Evolutionary conservation across 2,329 filamentous ascomycete genomes (phyloP).

Genomic region (Claviceps spartinae): DNA sequence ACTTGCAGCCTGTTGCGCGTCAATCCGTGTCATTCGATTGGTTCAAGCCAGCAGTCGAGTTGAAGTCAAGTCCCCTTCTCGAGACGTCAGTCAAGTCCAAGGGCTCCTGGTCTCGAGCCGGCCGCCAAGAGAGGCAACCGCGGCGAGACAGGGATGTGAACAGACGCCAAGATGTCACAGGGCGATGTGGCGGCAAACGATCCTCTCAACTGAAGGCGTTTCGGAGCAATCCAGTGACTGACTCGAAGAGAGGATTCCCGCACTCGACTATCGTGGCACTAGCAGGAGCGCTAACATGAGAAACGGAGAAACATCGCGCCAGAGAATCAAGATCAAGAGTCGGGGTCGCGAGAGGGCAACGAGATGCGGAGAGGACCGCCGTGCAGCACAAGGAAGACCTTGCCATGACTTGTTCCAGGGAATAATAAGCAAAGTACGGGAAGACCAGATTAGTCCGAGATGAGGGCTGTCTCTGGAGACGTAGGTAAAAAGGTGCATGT

Average conservation of each 20-base stretch:
- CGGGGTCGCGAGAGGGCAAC: background rate
- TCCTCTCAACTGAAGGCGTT: background rate
- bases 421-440: too few relatives aligned
- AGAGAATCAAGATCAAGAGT: background rate
- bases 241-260: background rate
- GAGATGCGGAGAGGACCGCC: background rate
- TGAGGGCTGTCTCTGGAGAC: too few relatives aligned
- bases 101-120: background rate
- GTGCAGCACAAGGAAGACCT: background rate
- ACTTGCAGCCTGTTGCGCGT: background rate
- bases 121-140: background rate
- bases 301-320: background rate
- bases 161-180: background rate
- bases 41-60: background rate
- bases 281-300: background rate
- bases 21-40: background rate
- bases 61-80: too few relatives aligned
- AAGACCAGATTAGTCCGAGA: too few relatives aligned
- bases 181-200: background rate
- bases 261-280: background rate
- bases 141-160: background rate
- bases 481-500: too few relatives aligned
- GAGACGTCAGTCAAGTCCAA: background rate
- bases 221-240: background rate
- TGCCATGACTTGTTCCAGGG: too few relatives aligned